phyloP scores from a whole-genome alignment of 164 flowering plant genomes.

The Vitis cinerea region DNA sequence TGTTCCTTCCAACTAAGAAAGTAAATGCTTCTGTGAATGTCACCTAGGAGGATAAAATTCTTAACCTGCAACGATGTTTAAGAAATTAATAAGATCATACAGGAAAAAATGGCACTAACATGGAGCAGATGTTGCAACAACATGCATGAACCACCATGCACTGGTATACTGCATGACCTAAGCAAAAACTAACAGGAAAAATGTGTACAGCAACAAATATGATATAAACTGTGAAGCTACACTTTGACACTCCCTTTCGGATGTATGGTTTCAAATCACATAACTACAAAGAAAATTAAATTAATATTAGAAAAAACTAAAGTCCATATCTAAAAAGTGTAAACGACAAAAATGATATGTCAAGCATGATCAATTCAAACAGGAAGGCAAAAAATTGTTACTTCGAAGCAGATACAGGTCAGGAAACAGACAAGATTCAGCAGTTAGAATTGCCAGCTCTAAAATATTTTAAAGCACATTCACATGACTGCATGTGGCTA shows the following conservation, averaged over 20 bases:
- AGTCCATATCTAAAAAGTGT: neutral
- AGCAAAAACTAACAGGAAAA: too few species aligned
- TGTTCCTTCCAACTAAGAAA: slow-evolving; percentile 98
- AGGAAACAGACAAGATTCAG: too few species aligned
- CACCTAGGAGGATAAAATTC: slow-evolving; percentile 92
- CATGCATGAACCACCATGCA: neutral
- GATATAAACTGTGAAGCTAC: too few species aligned
- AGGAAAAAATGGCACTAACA: neutral
- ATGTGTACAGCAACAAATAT: too few species aligned
- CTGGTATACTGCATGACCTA: neutral
- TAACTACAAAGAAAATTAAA: neutral
- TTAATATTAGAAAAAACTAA: neutral
- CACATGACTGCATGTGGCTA: neutral
- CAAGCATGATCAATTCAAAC: too few species aligned
- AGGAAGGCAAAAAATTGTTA: too few species aligned
- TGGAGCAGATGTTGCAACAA: neutral
- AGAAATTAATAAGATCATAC: neutral
- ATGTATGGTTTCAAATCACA: neutral
- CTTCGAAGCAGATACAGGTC: too few species aligned
- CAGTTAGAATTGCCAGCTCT: neutral
- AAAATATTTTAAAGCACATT: neutral
- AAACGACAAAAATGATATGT: too few species aligned
- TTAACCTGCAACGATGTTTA: slow-evolving; percentile 61
- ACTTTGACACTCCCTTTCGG: neutral
- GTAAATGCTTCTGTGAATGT: slow-evolving; percentile 92